Evolutionary conservation across 2,329 filamentous ascomycete species (phyloP).

Genomic region (Fusarium pilosicola): DNA sequence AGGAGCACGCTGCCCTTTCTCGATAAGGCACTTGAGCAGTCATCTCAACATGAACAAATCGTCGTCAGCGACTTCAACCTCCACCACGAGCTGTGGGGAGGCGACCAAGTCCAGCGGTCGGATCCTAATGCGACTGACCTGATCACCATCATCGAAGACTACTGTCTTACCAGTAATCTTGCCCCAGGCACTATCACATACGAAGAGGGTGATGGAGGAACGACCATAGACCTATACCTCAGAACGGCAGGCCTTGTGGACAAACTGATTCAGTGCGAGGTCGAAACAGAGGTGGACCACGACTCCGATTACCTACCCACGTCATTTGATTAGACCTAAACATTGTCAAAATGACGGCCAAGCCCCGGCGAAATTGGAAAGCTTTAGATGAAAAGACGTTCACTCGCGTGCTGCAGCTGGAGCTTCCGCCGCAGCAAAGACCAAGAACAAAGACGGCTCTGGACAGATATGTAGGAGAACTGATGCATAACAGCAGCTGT

Average conservation of each 20-base stretch:
- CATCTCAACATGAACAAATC: too few species aligned
- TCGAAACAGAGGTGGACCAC: background rate
- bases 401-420: too few species aligned
- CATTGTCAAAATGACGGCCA: too few species aligned
- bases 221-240: background rate
- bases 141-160: background rate
- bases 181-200: background rate
- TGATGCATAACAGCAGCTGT: background rate
- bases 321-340: background rate
- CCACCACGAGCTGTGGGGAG: background rate
- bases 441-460: background rate
- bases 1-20: too few species aligned
- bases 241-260: background rate
- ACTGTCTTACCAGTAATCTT: background rate
- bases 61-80: too few species aligned
- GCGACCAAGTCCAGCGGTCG: background rate
- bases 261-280: background rate
- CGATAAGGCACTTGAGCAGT: too few species aligned
- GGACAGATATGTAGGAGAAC: background rate
- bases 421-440: background rate
- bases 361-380: background rate
- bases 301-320: background rate
- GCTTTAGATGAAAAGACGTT: background rate
- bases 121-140: background rate
- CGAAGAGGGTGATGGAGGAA: background rate